Base-by-base conservation (phyloP, 2,329 filamentous ascomycete species). In the Nemania sp. region DNA sequence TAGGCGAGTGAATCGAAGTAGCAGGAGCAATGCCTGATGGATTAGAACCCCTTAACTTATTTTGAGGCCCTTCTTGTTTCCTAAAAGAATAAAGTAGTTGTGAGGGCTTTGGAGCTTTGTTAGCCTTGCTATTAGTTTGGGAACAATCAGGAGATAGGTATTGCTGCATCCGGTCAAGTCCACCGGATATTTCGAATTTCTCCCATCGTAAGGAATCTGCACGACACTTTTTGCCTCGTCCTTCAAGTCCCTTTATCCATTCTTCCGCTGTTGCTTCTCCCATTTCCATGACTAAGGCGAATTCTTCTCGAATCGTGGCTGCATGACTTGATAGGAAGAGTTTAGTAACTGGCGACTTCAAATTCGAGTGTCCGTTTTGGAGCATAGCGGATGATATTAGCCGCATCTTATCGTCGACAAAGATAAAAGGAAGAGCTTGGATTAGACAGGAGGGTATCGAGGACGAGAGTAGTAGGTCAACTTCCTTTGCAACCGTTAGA, bases 231-330 rank as follows among this genome's bases (percentile, higher is more conserved):
- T 87, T 87, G 10, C 92, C 91, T 66, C 88, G 85, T 29, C 81
- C 82, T 51, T 89, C 86, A 3, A 96, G 84, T 10, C 92, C 92
- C 79, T 94, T 94, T 32, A 89, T 83, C 92, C 93, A 96, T 78
- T 94, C 92, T 72, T 93, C 90, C 3, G 87, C 86, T 11, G 90
- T 87, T 49, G 90, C 89, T 52, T 85, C 74, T n/a, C 92, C 91
- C 72, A 93, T 85, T n/a, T 82, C 80, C 73, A 88, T 87, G 62
- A 90, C 91, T 5, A 87, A 82, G 51, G 87, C 81, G 72, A 93
- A 88, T 74, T 93, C 89, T 35, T 81, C 77, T 66, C 86, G 86
- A 70, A 94, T 85, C 7, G 84, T 83, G 27, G 89, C 84, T 41
- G 93, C 84, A 66, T 94, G 87, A 27, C 82, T 76, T 53, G 85